Conservation (phyloP, 179 eudicot genomes). For the Silene noctiflora region DNA sequence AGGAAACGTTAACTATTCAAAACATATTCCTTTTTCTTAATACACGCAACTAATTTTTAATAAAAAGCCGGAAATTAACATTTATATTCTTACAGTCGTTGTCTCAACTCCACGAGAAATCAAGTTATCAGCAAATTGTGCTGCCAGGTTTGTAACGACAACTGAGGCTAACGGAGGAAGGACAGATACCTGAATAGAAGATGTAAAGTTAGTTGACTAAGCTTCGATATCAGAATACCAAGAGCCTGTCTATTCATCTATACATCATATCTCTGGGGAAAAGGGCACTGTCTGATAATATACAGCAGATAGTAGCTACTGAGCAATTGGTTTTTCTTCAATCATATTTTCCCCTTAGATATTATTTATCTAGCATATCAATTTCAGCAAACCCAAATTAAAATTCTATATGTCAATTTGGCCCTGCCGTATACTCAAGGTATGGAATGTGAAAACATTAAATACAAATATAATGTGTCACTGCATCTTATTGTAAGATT, state of each 20-base stretch:
- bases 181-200: conserved; percentile 68
- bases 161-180: conserved; percentile 95
- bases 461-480: too few relatives aligned
- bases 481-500: too few relatives aligned
- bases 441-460: not conserved
- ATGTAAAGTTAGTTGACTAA: not conserved
- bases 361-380: too few relatives aligned
- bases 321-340: not conserved
- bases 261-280: not conserved
- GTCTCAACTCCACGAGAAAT: conserved; percentile 80
- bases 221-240: not conserved
- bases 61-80: not conserved
- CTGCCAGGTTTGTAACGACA: conserved; percentile 70
- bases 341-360: not conserved
- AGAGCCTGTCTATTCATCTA: not conserved
- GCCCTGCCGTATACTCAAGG: not conserved
- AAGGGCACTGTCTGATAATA: not conserved
- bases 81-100: conserved; percentile 52
- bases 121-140: conserved; percentile 78
- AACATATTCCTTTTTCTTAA: not conserved
- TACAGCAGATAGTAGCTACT: not conserved
- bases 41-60: conserved; percentile 10
- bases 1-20: not conserved
- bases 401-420: too few relatives aligned
- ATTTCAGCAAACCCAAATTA: not conserved